Conservation (phyloP, 345 rosid species). For the Tarenaya hassleriana region DNA sequence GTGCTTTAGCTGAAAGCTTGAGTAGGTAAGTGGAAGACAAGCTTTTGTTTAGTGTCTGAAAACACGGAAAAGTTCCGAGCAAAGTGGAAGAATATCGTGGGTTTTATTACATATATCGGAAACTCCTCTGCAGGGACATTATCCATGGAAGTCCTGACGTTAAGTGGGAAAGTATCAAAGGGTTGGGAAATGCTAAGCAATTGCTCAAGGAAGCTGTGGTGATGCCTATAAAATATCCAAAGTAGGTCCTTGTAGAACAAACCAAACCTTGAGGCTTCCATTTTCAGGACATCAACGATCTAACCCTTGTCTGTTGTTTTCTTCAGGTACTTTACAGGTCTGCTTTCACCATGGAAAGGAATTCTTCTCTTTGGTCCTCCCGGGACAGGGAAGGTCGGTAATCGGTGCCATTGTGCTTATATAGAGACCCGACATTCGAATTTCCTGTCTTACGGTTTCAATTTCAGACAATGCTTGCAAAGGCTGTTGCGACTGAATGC, state of each 20-base stretch:
- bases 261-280: too few relatives aligned
- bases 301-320: too few relatives aligned
- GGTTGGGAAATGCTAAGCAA: conserved; percentile 76
- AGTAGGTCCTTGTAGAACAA: conserved; percentile 52
- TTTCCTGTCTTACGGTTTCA: too few relatives aligned
- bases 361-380: conserved; percentile 99
- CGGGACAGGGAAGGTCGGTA: conserved; percentile 99
- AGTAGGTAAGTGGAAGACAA: too few relatives aligned
- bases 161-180: conserved; percentile 93
- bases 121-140: conserved; percentile 87
- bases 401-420: too few relatives aligned
- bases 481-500: conserved; percentile 99
- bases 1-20: conserved; percentile 77
- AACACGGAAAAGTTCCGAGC: too few relatives aligned
- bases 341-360: conserved; percentile 98
- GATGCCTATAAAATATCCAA: conserved; percentile 98
- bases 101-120: not conserved
- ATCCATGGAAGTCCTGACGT: conserved; percentile 90
- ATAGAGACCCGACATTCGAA: too few relatives aligned
- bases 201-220: conserved; percentile 97
- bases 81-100: too few relatives aligned
- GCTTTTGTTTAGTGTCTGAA: too few relatives aligned
- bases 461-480: conserved; percentile 95
- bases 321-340: conserved; percentile 83
- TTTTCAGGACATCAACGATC: too few relatives aligned